Conservation (phyloP, 2,329 filamentous ascomycete genomes). For the Talaromyces albobiverticillius region DNA sequence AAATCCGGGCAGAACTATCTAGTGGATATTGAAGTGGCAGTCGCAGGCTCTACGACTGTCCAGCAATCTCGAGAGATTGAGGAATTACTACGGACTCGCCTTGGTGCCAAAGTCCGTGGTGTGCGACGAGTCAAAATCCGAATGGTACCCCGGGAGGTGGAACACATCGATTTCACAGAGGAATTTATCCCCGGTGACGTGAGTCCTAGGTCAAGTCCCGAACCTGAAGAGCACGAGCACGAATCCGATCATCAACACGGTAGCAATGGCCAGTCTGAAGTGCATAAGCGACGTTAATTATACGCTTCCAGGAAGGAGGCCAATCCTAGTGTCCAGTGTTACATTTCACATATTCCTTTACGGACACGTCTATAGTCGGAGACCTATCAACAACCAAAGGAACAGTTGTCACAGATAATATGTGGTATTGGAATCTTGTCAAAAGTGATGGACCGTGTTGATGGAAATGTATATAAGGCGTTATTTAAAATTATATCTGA, state of each 20-base stretch:
- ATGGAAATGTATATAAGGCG: no score
- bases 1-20: constrained; percentile 97
- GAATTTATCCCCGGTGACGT: constrained; percentile 72
- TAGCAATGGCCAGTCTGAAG: not conserved
- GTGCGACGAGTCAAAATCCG: constrained; percentile 79
- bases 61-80: constrained; percentile 68
- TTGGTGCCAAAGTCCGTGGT: constrained; percentile 76
- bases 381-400: no score
- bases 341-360: no score
- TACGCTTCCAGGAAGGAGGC: not conserved
- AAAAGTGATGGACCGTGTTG: no score
- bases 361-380: no score
- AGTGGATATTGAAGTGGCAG: constrained; percentile 81
- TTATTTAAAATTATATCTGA: no score
- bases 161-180: constrained; percentile 62
- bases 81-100: constrained; percentile 65
- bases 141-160: constrained; percentile 69
- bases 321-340: no score
- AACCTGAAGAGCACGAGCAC: constrained; percentile 50
- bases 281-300: constrained; percentile 13
- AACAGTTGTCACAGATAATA: no score
- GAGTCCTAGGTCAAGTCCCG: constrained; percentile 56
- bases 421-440: no score
- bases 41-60: constrained; percentile 74
- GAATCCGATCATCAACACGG: not conserved